Evolutionary conservation across 345 rosid genomes (phyloP), one percentile per base, ranked within the genome.

Genomic region (Populus ilicifolia): DNA sequence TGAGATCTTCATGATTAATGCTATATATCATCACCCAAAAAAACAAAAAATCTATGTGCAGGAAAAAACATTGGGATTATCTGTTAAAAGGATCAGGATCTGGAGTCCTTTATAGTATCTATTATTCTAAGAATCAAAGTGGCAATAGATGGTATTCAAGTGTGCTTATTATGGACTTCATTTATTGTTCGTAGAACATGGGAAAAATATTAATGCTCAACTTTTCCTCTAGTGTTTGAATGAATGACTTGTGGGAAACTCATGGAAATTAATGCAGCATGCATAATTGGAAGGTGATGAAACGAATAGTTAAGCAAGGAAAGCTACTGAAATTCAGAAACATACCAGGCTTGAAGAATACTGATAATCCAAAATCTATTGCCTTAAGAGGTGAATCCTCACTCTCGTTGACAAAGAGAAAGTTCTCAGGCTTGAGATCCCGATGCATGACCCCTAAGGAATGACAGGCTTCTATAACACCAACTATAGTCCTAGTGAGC

Each of bases 361-460:
- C 80, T 36, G 98, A 93, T 75, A 93, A 84, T 73, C 98, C 98
- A 35, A 93, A 93, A 82, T 93, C 97, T 65, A 93, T 93, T 39
- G 97, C 93, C 81, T 90, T 90, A 29, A 93, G 93, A 65, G 91
- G 89, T 1, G 96, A 90, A 70, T 93, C 96, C 76, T 93, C 97
- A 36, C 83, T 30, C 50, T 84, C 86, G 77, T 88, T 74, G 17
- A 93, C 86, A 35, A 93, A 93, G 33, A 93, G 90, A 69, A 93
- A 93, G 81, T 93, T 93, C 86, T 93, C 97, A 44, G 97, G 97
- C 84, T 93, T 93, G 63, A 93, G 94, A 80, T 91, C 97, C 39
- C 97, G 83, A 64, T 93, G 97, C 90, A 91, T 90, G 38, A 93
- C 96, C 43, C 96, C 96, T 72, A 89, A 82, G 73, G 94, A 89